Conservation (phyloP, 305 asterid genomes). For the Nicotiana rustica region DNA sequence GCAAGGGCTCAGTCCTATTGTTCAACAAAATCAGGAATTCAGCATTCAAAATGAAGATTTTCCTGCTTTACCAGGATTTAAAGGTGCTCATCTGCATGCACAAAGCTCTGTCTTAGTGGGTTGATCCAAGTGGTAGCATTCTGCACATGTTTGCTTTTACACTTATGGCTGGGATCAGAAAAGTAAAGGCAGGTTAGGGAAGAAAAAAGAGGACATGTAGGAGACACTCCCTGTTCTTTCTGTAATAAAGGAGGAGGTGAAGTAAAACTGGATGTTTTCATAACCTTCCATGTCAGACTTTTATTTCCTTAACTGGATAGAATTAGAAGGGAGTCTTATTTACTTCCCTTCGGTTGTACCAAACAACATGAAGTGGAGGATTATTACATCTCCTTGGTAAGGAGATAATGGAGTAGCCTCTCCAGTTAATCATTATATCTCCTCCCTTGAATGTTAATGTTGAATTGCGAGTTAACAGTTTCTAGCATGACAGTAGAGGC, state of each 20-base stretch:
- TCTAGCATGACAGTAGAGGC: background rate
- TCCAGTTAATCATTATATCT: background rate
- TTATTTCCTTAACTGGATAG: conserved; percentile 23
- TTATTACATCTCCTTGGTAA: background rate
- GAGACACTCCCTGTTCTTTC: conserved; percentile 4
- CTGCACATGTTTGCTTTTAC: conserved; percentile 20
- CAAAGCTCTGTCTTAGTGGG: conserved; percentile 25
- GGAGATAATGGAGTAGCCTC: background rate
- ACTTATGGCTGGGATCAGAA: background rate
- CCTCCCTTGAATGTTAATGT: background rate
- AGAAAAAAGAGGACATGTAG: conserved; percentile 15
- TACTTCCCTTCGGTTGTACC: background rate
- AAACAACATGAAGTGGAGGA: background rate
- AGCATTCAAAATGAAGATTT: conserved; percentile 92
- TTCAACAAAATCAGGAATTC: conserved; percentile 89
- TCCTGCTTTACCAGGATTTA: conserved; percentile 90
- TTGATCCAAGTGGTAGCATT: conserved; percentile 28
- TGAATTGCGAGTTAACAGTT: background rate
- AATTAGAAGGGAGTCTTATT: background rate
- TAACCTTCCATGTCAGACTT: conserved; percentile 18
- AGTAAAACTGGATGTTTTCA: background rate
- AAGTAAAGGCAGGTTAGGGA: background rate
- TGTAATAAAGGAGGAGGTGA: conserved; percentile 8
- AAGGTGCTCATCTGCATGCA: conserved; percentile 56
- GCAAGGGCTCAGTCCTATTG: conserved; percentile 68